phyloP scores from a whole-genome alignment of 495 filamentous ascomycete species.

The Aspergillus carlsbadensis region DNA sequence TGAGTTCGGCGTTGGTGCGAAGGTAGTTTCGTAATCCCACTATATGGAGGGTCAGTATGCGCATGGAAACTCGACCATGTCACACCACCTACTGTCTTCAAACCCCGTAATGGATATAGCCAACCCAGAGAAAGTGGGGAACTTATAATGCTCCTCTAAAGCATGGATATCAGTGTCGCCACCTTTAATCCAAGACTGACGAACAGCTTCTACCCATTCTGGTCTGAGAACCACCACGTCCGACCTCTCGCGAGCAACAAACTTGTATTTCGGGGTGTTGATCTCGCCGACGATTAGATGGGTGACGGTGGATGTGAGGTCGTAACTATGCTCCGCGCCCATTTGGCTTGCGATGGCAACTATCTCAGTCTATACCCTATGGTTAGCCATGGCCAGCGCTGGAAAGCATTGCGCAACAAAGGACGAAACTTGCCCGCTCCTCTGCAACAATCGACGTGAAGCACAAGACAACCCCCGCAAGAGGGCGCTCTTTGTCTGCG shows the following conservation, averaged over 20 bases:
- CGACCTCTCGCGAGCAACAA: constrained; percentile 83
- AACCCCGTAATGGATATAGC: constrained; percentile 89
- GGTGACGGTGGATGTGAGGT: constrained; percentile 94
- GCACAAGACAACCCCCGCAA: constrained; percentile 81
- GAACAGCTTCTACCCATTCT: constrained; percentile 81
- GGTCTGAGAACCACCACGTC: constrained; percentile 79
- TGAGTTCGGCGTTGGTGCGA: constrained; percentile 57
- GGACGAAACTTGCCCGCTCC: constrained; percentile 60
- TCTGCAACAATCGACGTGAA: constrained; percentile 86
- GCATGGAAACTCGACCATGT: background rate
- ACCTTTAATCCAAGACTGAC: constrained; percentile 77
- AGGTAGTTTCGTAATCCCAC: constrained; percentile 67
- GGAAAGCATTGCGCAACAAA: background rate
- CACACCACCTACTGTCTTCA: constrained; percentile 64
- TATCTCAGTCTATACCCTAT: constrained; percentile 59
- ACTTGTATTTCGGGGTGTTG: constrained; percentile 89
- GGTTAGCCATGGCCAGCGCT: background rate
- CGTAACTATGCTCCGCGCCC: constrained; percentile 80
- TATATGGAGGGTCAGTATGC: constrained; percentile 26
- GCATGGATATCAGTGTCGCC: constrained; percentile 71
- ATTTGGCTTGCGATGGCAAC: constrained; percentile 70
- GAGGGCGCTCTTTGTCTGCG: constrained; percentile 59
- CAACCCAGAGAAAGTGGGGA: constrained; percentile 63
- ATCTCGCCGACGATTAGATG: constrained; percentile 89
- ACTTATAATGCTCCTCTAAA: constrained; percentile 59